Percentiles rank a stretch among this genome's conserved stretches.
These are phyloP conservation scores for Stachybotrys chlorohalonatus DNA, from an alignment of 2,329 filamentous ascomycete species.

Conservation along the genomic window DNA sequence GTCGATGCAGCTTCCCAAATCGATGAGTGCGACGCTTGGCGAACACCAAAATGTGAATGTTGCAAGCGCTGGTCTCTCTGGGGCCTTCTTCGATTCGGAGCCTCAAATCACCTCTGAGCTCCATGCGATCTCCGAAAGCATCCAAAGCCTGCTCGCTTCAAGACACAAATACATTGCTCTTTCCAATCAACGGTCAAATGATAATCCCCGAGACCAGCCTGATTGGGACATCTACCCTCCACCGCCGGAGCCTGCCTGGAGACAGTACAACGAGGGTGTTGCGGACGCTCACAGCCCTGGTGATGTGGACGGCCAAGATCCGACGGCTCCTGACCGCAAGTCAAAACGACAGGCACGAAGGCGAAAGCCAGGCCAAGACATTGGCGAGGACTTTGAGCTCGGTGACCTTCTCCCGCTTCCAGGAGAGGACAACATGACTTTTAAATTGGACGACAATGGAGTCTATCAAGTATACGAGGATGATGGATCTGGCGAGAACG, in stretches of 20 bases:
- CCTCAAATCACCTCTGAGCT: conserved; percentile 77
- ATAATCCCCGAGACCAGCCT: conserved; percentile 81
- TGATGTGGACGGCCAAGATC: not conserved
- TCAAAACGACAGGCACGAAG: conserved; percentile 43
- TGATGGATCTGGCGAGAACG: conserved; percentile 35
- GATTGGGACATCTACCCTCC: conserved; percentile 86
- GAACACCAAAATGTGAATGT: conserved; percentile 3
- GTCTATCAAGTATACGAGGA: conserved; percentile 80
- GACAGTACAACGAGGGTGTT: conserved; percentile 15
- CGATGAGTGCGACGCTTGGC: not conserved
- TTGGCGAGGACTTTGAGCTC: conserved; percentile 87
- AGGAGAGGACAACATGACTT: conserved; percentile 60
- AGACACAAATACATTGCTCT: conserved; percentile 82
- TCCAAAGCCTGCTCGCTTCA: conserved; percentile 80
- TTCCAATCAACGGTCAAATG: conserved; percentile 70
- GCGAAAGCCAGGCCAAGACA: conserved; percentile 80
- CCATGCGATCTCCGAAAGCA: conserved; percentile 77
- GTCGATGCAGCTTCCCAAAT: not conserved
- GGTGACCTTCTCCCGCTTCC: conserved; percentile 70
- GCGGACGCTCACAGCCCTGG: conserved; percentile 7
- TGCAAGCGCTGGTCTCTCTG: conserved; percentile 11
- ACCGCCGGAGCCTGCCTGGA: conserved; percentile 85
- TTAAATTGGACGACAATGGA: conserved; percentile 70
- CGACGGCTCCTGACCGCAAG: not conserved
- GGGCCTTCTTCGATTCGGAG: conserved; percentile 60